phyloP scores from a whole-genome alignment of 148 eudicot species.

The Chenopodium formosanum region DNA sequence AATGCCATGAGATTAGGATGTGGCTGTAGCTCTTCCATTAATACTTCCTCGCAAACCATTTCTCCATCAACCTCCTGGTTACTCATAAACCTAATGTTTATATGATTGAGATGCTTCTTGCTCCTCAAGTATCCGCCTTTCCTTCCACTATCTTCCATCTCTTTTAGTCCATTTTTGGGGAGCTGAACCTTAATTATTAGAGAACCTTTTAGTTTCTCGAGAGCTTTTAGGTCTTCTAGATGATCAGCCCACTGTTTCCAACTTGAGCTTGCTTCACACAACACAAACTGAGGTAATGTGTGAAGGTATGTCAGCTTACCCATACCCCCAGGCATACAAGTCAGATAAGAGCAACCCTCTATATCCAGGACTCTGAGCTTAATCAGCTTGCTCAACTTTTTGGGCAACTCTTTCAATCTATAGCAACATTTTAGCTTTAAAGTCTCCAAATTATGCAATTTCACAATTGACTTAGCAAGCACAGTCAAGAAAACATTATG shows the following conservation, averaged over 20 bases:
- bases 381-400: not conserved
- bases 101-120: not conserved
- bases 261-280: not conserved
- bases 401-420: not conserved
- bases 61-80: not conserved
- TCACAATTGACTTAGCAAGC: not conserved
- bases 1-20: not conserved
- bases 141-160: not conserved
- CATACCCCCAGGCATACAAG: not conserved
- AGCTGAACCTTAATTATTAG: not conserved
- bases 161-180: not conserved
- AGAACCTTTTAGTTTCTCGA: not conserved
- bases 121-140: not conserved
- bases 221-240: slow-evolving; percentile 1
- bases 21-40: not conserved
- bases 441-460: slow-evolving; percentile 4
- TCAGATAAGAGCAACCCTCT: not conserved
- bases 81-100: not conserved
- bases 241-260: not conserved
- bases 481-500: not conserved
- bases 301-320: not conserved
- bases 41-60: not conserved
- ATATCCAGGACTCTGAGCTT: not conserved
- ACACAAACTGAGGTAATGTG: not conserved
- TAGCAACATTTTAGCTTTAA: not conserved